Conservation (phyloP, 1,284 basidiomycete genomes). For the Cutaneotrichosporon daszewskae region DNA sequence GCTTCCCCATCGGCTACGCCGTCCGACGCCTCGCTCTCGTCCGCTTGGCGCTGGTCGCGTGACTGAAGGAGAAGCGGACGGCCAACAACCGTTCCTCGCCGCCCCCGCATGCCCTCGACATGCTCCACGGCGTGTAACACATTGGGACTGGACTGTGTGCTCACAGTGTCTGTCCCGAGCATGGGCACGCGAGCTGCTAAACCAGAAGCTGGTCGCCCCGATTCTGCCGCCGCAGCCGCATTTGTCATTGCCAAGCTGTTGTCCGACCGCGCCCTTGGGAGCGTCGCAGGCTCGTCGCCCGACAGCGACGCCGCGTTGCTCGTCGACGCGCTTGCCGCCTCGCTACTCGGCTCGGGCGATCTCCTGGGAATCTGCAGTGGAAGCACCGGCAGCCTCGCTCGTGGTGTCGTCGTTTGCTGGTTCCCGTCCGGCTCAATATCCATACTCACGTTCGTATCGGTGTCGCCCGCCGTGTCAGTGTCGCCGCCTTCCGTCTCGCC, state of each 20-base stretch:
- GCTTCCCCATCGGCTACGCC: slow-evolving; percentile 24
- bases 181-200: slow-evolving; percentile 28
- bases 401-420: slow-evolving; percentile 28
- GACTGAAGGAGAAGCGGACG: slow-evolving; percentile 33
- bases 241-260: slow-evolving; percentile 25
- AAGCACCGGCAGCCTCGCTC: slow-evolving; percentile 30
- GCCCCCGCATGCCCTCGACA: slow-evolving; percentile 21
- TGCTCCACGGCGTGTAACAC: slow-evolving; percentile 27
- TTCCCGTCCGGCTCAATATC: slow-evolving; percentile 12
- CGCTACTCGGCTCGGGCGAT: slow-evolving; percentile 16
- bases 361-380: slow-evolving; percentile 31
- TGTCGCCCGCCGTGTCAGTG: slow-evolving; percentile 30
- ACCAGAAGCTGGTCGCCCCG: slow-evolving; percentile 14
- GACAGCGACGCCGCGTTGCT: slow-evolving; percentile 29
- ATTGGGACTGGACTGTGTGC: slow-evolving; percentile 44
- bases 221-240: slow-evolving; percentile 15
- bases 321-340: slow-evolving; percentile 26
- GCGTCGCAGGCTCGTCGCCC: slow-evolving; percentile 22
- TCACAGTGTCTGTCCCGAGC: slow-evolving; percentile 29
- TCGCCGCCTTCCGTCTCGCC: slow-evolving; percentile 33
- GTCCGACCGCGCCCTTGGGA: slow-evolving; percentile 38
- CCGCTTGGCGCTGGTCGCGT: slow-evolving; percentile 22
- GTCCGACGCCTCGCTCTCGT: slow-evolving; percentile 38
- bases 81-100: slow-evolving; percentile 37
- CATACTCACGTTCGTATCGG: slow-evolving; percentile 29